phyloP scores from a whole-genome alignment of 2,329 filamentous ascomycete species.

The Penicillium aurantiogriseum region DNA sequence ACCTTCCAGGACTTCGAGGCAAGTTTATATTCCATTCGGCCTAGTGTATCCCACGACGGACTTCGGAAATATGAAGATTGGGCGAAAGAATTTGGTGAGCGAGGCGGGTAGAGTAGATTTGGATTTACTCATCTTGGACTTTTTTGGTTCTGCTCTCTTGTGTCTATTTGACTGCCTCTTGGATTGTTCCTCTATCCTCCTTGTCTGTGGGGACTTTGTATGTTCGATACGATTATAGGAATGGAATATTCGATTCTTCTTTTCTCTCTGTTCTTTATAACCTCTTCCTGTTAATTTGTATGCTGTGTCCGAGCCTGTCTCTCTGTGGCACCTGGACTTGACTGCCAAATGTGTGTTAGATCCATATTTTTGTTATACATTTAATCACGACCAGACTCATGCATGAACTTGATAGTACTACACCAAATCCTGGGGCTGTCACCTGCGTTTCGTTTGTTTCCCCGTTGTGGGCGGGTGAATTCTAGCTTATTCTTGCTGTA shows the following conservation, averaged over 20 bases:
- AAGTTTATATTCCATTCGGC: conserved; percentile 79
- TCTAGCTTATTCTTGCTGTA: no score
- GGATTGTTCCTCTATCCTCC: not conserved
- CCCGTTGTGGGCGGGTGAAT: no score
- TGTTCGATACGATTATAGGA: conserved; percentile 2
- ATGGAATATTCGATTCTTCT: not conserved
- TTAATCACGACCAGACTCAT: no score
- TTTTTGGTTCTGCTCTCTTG: not conserved
- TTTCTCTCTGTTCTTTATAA: not conserved
- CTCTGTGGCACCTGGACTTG: no score
- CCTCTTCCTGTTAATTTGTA: not conserved
- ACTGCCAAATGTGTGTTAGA: no score
- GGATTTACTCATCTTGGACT: not conserved
- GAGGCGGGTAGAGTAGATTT: conserved; percentile 62
- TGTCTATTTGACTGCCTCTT: conserved; percentile 1
- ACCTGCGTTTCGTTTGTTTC: no score
- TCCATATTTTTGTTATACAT: no score
- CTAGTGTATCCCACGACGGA: conserved; percentile 82
- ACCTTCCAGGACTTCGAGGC: conserved; percentile 77
- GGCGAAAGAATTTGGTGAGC: conserved; percentile 88
- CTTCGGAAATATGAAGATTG: conserved; percentile 90
- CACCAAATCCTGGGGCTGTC: no score
- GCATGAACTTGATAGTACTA: no score
- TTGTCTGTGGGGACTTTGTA: not conserved
- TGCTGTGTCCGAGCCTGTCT: not conserved